Base-by-base conservation (phyloP, 352 stramenopile genomes). In the Pythium myriotylum region DNA sequence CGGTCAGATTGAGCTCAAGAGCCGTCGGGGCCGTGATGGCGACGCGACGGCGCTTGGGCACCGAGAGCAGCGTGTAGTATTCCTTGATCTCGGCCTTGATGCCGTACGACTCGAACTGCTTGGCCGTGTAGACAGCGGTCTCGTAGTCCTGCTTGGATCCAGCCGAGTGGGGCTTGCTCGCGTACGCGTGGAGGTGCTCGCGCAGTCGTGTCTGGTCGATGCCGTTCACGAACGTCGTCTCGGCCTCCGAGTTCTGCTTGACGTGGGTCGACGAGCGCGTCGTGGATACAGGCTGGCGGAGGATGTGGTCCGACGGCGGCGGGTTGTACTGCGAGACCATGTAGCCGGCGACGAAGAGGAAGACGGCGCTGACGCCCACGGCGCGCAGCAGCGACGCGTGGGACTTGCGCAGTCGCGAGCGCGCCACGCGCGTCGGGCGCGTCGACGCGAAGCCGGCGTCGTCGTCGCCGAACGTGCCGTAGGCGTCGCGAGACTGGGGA, bases 1-100 rank as follows among this genome's bases (percentile, higher is more conserved):
- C 70, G 9, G 77, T 94, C 23, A 95, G 49, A 41, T 94, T 70
- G n/a, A 81, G 62, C 27, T 70, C 73, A 5, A 69, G 62, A 8
- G 46, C 58, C 0, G 54, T 57, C 32, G 88, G 75, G 16, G 67
- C 66, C 3, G 89, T 29, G 46, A 88, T 82, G 7, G 74, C 68
- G 19, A 83, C 20, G 4, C 58, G 68, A 12, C 76, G 76, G 24
- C 72, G 65, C 8, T 82, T 54, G 0, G 88, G 88, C 39, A 86
- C 74, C 10, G 82, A 93, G 19, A 96, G 56, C n/a, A 84, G 55
- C 24, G 70, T 70, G 40, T 81, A 50, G n/a, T 89, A 70, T 13
- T 73, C 42, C 65, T 78, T 63, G 29, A 78, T 84, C 35, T 73
- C 50, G 22, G 77, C 71, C 9, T 73, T 49, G 22, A 88, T 70